These are phyloP conservation scores for Phragmites australis DNA, from an alignment of 176 grass and related monocot species.

Conservation along the genomic window DNA sequence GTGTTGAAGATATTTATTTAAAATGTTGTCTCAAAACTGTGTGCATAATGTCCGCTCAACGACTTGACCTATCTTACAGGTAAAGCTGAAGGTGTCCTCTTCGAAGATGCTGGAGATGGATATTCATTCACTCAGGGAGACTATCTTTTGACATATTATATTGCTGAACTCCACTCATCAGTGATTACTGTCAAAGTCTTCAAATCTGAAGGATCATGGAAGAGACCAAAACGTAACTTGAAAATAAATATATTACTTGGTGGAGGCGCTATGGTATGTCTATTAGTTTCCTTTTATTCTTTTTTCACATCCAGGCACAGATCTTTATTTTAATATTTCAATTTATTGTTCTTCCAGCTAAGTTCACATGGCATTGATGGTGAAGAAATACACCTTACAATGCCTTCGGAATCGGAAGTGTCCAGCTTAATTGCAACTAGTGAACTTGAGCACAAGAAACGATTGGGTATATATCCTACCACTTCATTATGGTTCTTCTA, in stretches of 20 bases:
- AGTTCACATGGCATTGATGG: slow-evolving; percentile 73
- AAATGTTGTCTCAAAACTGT: not conserved
- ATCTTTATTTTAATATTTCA: not conserved
- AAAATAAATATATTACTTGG: slow-evolving; percentile 77
- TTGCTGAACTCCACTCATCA: slow-evolving; percentile 64
- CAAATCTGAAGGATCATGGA: slow-evolving; percentile 73
- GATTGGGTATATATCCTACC: slow-evolving; percentile 51
- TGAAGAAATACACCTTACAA: slow-evolving; percentile 59
- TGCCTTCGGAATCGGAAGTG: slow-evolving; percentile 65
- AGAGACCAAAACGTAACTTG: slow-evolving; percentile 60
- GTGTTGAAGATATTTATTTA: not conserved
- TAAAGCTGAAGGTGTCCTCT: slow-evolving; percentile 85
- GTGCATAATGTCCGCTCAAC: slow-evolving; percentile 15
- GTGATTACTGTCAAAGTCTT: slow-evolving; percentile 62
- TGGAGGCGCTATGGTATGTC: slow-evolving; percentile 73
- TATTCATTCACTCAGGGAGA: slow-evolving; percentile 67
- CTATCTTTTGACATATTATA: slow-evolving; percentile 83
- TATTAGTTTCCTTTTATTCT: not conserved
- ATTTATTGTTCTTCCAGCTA: slow-evolving; percentile 50
- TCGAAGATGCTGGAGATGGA: slow-evolving; percentile 91
- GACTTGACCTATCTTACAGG: slow-evolving; percentile 46
- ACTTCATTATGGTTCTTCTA: not conserved
- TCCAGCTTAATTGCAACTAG: slow-evolving; percentile 62
- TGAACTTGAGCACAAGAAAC: slow-evolving; percentile 58
- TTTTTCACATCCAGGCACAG: not conserved